Evolutionary conservation across 495 filamentous ascomycete genomes (phyloP), one percentile per base, ranked within the genome.

Genomic region (Wilcoxina mikolae): DNA sequence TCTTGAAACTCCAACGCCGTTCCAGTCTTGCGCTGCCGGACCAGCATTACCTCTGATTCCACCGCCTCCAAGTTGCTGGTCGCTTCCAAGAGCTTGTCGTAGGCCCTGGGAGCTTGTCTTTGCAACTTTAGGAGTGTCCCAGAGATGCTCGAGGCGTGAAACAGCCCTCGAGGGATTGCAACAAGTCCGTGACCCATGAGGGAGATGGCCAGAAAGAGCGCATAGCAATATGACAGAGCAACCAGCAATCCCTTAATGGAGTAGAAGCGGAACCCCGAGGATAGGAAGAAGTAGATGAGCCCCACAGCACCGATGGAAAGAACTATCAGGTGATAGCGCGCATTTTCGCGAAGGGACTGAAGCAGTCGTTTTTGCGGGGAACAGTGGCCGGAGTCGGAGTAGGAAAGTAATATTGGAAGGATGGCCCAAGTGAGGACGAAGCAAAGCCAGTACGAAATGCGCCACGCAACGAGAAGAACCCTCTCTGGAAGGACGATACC

Each of bases 181-280:
- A 98, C 91, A 33, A 96, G 72, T 9, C 91, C 91, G 60, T 98
- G 89, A 4, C 91, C 91, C 91, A 98, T 95, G 20, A 98, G 75
- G 63, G 90, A 94, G 54, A 96, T 95, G 15, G 87, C 91, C 53
- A 95, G 72, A 2, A 87, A 71, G 59, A 98, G 73, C 57, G 87
- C 87, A 83, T 88, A 96, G 58, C 85, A 83, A 68, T 98, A 95
- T 28, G 87, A 88, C 51, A 95, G 72, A 22, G 91, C 91, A 81
- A 98, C 91, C 57, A 91, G 74, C 25, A 94, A 71, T 41, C 78
- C 82, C 71, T 94, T 91, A 60, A 85, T 70, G 0, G 76, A 76
- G 12, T 67, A 71, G 47, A 76, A 72, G 27, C 75, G 65, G 50
- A 95, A 78, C 0, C 86, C 86, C 60, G 81, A 85, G 10, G 82